Percentiles rank a stretch among this genome's conserved stretches.
Evolutionary conservation across 148 eudicot genomes (phyloP).

Genomic region (Fallopia convolvulus): DNA sequence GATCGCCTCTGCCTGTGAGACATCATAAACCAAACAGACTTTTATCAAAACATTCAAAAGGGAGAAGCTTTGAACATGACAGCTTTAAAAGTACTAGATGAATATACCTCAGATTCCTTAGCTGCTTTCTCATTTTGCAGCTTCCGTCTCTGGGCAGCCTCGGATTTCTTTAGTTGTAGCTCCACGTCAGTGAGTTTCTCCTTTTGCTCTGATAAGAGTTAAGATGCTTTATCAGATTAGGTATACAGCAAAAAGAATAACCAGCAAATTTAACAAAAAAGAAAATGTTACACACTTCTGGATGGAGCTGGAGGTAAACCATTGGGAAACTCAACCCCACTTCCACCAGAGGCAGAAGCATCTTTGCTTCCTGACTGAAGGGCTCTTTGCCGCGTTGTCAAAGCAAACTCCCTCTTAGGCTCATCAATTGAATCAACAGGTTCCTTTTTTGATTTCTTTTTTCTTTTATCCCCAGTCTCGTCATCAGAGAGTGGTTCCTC

Average conservation of each 20-base stretch:
- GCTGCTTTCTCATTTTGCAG: constrained; percentile 80
- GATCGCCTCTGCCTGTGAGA: constrained; percentile 88
- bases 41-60: not conserved
- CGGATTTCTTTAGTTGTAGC: constrained; percentile 71
- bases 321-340: constrained; percentile 68
- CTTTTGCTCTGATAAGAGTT: constrained; percentile 47
- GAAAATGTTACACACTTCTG: constrained; percentile 45
- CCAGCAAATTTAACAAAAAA: not conserved
- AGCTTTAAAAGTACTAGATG: not conserved
- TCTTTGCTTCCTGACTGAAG: constrained; percentile 65
- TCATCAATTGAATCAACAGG: constrained; percentile 39
- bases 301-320: constrained; percentile 82
- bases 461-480: constrained; percentile 41
- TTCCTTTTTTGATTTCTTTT: constrained; percentile 53
- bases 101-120: constrained; percentile 67
- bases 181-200: constrained; percentile 77
- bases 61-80: not conserved
- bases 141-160: constrained; percentile 80
- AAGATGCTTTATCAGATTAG: not conserved
- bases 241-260: not conserved
- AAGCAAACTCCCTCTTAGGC: constrained; percentile 59
- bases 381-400: constrained; percentile 84
- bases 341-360: constrained; percentile 43
- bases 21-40: constrained; percentile 9
- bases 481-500: constrained; percentile 51